A percentile compares a stretch with the other conserved stretches of the same genome.
These are phyloP conservation scores for Vitis cinerea DNA, from an alignment of 164 flowering plant genomes.

Conservation along the genomic window DNA sequence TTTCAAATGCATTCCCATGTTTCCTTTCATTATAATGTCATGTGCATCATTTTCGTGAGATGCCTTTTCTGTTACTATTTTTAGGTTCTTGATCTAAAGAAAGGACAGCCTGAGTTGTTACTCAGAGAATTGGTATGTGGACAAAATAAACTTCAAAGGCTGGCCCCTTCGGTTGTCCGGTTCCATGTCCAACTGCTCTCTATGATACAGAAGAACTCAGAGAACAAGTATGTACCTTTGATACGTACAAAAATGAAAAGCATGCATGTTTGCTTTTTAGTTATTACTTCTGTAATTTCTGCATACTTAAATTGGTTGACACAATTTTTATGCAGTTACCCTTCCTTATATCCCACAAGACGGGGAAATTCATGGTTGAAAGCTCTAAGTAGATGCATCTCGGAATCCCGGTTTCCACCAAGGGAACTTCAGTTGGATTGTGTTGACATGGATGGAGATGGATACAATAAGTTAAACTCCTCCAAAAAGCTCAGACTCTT, in stretches of 20 bases:
- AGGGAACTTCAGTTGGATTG: slow-evolving; percentile 9
- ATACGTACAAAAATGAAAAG: not conserved
- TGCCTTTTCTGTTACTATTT: not conserved
- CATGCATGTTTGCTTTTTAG: not conserved
- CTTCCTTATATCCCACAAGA: not conserved
- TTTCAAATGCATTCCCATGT: not conserved
- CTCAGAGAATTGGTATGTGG: slow-evolving; percentile 19
- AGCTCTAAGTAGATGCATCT: slow-evolving; percentile 12
- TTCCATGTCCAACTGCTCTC: slow-evolving; percentile 19
- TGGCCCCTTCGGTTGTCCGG: slow-evolving; percentile 3
- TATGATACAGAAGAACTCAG: slow-evolving; percentile 15
- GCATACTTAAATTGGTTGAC: not conserved
- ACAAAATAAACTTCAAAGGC: slow-evolving; percentile 3
- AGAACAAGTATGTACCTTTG: slow-evolving; percentile 11
- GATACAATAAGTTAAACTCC: slow-evolving; percentile 7
- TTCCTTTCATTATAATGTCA: not conserved
- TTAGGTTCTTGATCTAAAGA: slow-evolving; percentile 21
- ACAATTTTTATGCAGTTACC: slow-evolving; percentile 1
- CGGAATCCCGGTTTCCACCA: slow-evolving; percentile 2
- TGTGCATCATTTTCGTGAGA: not conserved
- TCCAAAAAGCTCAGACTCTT: slow-evolving; percentile 21
- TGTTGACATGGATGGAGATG: not conserved
- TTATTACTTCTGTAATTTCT: not conserved
- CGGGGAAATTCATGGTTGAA: slow-evolving; percentile 13
- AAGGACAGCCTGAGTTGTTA: slow-evolving; percentile 19